Base-by-base conservation (phyloP, 495 filamentous ascomycete genomes). In the Penicillium turbatum region DNA sequence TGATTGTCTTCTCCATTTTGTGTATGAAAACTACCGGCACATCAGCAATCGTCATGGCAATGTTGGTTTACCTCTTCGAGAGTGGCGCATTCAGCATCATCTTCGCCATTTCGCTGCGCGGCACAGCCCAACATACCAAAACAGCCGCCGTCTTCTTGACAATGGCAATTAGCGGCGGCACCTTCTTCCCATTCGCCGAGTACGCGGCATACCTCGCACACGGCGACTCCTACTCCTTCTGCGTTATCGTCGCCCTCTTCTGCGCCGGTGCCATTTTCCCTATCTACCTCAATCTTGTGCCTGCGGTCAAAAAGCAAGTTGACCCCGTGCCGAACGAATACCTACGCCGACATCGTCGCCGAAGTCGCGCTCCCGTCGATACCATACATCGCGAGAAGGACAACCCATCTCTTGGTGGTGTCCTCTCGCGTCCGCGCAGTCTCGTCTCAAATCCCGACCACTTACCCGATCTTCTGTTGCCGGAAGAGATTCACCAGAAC, bases 21-120 rank as follows among this genome's bases (percentile, higher is more conserved):
- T 73, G 71, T 21, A 86, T 85, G 78, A 74, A 72, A 35, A 69
- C 69, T n/a, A 62, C 61, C 15, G 80, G 79, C 10, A 56, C 70
- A 5, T 51, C 71, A 1, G 77, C 78, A 19, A 68, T 79, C 24
- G 70, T 69, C 7, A 78, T 82, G 66, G 64, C 77, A 29, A 70
- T 83, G 51, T 62, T 86, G 46, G 55, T 84, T 39, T 82, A 77
- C 55, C 78, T 87, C 40, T 85, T 86, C 51, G 79, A 88, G 69
- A 77, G 79, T 48, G 73, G 77, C 31, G 72, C 78, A 3, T 89
- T 85, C 69, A 78, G 82, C 49, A 79, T 81, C 36, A 80, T 86
- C 53, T 87, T 81, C 58, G 80, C 79, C 34, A 76, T 82, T 30
- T 73, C 77, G 3, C 57, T 87, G 5, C 83, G 82, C 29, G 85